Conservation (phyloP, 2,329 filamentous ascomycete species). For the Tolypocladium cylindrosporum region DNA sequence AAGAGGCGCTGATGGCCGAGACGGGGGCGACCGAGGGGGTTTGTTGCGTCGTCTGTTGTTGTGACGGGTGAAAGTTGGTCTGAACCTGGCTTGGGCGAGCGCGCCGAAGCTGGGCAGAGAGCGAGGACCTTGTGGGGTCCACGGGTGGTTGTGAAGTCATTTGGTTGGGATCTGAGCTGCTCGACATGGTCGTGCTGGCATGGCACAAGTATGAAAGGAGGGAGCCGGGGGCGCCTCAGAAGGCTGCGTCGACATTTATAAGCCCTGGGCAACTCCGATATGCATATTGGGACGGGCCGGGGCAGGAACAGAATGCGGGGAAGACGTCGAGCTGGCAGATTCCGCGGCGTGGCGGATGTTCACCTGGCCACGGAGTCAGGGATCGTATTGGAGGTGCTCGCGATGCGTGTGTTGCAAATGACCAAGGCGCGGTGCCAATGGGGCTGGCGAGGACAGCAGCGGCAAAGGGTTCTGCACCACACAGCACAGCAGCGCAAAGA, state of each 20-base stretch:
- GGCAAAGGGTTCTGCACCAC: background rate
- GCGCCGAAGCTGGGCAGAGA: slow-evolving; percentile 28
- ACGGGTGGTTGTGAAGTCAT: slow-evolving; percentile 12
- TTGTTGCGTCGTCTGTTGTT: slow-evolving; percentile 10
- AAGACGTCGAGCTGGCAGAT: slow-evolving; percentile 6
- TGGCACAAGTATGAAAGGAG: slow-evolving; percentile 13
- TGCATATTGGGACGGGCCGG: slow-evolving; percentile 23
- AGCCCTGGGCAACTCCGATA: slow-evolving; percentile 19
- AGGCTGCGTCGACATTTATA: slow-evolving; percentile 28
- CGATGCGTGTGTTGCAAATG: slow-evolving; percentile 1
- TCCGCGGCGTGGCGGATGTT: background rate
- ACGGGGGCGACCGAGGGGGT: slow-evolving; percentile 31
- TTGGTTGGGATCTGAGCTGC: slow-evolving; percentile 13
- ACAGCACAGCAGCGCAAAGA: background rate
- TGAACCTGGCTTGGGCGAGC: slow-evolving; percentile 37
- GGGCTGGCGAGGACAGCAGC: background rate
- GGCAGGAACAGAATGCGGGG: slow-evolving; percentile 10
- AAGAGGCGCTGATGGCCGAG: slow-evolving; percentile 47
- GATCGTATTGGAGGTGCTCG: slow-evolving; percentile 2
- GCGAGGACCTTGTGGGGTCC: slow-evolving; percentile 31
- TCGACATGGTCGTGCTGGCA: slow-evolving; percentile 13
- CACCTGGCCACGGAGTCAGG: slow-evolving; percentile 1
- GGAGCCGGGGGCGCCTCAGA: slow-evolving; percentile 12
- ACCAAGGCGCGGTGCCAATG: background rate
- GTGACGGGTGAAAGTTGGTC: slow-evolving; percentile 27